phyloP scores from a whole-genome alignment of 257 asterid genomes.

The Osmanthus fragrans region DNA sequence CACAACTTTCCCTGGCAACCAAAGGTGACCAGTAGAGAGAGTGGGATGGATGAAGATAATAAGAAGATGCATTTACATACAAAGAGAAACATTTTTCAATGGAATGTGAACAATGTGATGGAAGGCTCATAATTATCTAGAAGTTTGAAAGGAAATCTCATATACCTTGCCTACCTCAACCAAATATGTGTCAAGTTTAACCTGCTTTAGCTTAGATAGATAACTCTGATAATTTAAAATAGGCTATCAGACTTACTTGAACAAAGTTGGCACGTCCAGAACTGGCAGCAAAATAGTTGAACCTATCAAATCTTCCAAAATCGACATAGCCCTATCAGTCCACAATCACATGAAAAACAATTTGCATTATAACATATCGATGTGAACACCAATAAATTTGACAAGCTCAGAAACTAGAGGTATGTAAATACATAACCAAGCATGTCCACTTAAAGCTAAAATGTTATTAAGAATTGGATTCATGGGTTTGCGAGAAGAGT shows the following conservation, averaged over 20 bases:
- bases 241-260: conserved; percentile 53
- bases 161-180: neutral
- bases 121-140: neutral
- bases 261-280: conserved; percentile 61
- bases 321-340: conserved; percentile 82
- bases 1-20: neutral
- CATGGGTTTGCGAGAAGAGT: neutral
- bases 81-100: neutral
- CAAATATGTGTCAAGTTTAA: conserved; percentile 1
- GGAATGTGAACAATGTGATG: neutral
- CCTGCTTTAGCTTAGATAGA: conserved; percentile 1
- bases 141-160: neutral
- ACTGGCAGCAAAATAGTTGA: conserved; percentile 66
- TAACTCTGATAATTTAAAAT: conserved; percentile 16
- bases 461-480: neutral
- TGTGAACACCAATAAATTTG: conserved; percentile 10
- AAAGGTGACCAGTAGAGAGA: neutral
- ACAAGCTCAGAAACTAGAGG: neutral
- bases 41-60: neutral
- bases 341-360: conserved; percentile 16
- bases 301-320: conserved; percentile 83
- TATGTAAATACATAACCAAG: neutral
- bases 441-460: neutral
- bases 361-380: conserved; percentile 26
- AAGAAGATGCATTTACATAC: neutral